Base-by-base conservation (phyloP, 805 yeast species). In the Saccharomycopsis malanga region DNA sequence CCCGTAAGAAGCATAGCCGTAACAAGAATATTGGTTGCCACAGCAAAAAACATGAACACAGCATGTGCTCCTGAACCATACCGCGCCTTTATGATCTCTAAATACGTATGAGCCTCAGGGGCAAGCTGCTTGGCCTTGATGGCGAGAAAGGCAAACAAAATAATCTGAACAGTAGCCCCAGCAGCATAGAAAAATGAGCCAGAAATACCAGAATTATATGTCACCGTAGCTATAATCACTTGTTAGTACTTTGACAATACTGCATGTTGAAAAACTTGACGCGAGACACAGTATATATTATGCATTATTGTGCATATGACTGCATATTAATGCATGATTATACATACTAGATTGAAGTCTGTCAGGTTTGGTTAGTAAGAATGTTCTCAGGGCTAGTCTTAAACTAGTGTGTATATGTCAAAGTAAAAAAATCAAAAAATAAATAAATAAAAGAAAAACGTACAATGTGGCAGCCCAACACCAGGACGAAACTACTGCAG, bases 401-500 rank as follows among this genome's bases (percentile, higher is more conserved):
- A 27, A 27, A 27, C n/a, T n/a, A n/a, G n/a, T n/a, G n/a, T n/a
- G n/a, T n/a, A n/a, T n/a, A n/a, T n/a, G n/a, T n/a, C n/a, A n/a
- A 27, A 27, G 30, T 7, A 27, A 27, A 27, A 9, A 27, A 12
- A 9, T 12, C 30, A 27, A 12, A 7, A 27, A 27, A 27, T 27
- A 27, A 12, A 7, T 27, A 7, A 32, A 9, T 18, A 12, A 7
- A 27, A 27, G 12, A 27, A 27, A 27, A 9, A 32, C 36, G 15
- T 32, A 32, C 36, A 41, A 30, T 1, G 94, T 85, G 2, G 87
- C 86, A n/a, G 85, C 85, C 88, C 88, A 82, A 7, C 96, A 87
- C 98, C 98, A 89, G 6, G 91, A 81, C 10, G 91, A 81, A 6
- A 88, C 96, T 25, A 89, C 96, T 5, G 96, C 95, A 5, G 95